A percentile compares a stretch with the other conserved stretches of the same genome.
Evolutionary conservation across 108 stramenopile genomes (phyloP).

Genomic region (Cyclotella cryptica): DNA sequence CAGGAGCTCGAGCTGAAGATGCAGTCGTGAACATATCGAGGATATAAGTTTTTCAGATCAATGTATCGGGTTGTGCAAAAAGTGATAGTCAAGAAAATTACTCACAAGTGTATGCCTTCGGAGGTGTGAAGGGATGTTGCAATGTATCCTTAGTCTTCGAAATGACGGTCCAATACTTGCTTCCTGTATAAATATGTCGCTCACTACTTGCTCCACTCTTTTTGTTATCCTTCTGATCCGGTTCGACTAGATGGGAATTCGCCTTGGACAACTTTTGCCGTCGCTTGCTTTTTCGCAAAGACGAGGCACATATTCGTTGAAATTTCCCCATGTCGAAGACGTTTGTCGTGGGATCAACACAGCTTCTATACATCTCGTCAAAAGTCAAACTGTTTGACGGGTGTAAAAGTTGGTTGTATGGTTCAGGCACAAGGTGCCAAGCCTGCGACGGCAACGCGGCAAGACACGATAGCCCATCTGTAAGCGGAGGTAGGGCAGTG

Average conservation of each 20-base stretch:
- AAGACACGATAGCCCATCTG: constrained; percentile 74
- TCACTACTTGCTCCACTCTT: background rate
- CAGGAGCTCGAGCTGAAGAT: background rate
- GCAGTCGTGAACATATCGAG: background rate
- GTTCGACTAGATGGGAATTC: background rate
- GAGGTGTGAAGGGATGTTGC: constrained; percentile 64
- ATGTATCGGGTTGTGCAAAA: background rate
- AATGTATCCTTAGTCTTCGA: constrained; percentile 30
- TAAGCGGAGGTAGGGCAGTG: constrained; percentile 53
- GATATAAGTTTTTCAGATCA: background rate
- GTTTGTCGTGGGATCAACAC: constrained; percentile 63
- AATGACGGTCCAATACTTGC: constrained; percentile 78
- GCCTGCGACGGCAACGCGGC: constrained; percentile 82
- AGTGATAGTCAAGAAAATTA: background rate
- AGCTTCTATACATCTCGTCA: constrained; percentile 69
- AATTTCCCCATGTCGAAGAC: constrained; percentile 69
- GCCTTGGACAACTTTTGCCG: background rate
- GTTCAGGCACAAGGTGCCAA: constrained; percentile 68
- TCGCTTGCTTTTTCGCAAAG: constrained; percentile 6
- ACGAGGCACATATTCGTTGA: constrained; percentile 43
- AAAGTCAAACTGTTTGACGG: constrained; percentile 45
- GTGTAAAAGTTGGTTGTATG: constrained; percentile 62
- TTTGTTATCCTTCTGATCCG: background rate
- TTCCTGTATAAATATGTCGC: constrained; percentile 43
- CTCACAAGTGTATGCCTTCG: constrained; percentile 55